Percentiles rank a stretch among this genome's conserved stretches.
These are phyloP conservation scores for Penicillium egyptiacum DNA, from an alignment of 495 filamentous ascomycete species.

Conservation along the genomic window DNA sequence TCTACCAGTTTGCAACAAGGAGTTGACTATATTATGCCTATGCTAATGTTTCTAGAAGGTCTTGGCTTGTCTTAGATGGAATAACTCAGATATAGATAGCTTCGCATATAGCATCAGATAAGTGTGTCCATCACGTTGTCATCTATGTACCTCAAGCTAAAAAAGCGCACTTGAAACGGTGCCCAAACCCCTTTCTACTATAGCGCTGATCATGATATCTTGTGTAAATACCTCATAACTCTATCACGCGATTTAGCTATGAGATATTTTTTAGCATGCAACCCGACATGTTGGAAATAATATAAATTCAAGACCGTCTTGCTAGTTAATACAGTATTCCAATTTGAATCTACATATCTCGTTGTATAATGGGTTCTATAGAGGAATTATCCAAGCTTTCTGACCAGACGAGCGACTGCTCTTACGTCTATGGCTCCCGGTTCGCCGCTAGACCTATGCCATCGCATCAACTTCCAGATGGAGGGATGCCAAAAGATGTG, in stretches of 20 bases:
- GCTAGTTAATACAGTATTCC: background rate
- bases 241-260: constrained; percentile 1
- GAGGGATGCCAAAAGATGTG: constrained; percentile 19
- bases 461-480: constrained; percentile 10
- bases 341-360: background rate
- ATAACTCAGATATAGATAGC: background rate
- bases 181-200: background rate
- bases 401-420: background rate
- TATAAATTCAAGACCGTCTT: background rate
- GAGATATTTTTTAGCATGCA: constrained; percentile 4
- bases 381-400: background rate
- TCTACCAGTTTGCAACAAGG: background rate
- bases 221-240: constrained; percentile 6
- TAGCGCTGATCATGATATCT: constrained; percentile 9
- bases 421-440: constrained; percentile 20
- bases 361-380: constrained; percentile 6
- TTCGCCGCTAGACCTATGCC: constrained; percentile 19
- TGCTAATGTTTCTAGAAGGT: constrained; percentile 3
- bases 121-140: constrained; percentile 4
- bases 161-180: background rate
- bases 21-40: background rate
- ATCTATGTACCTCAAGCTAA: background rate
- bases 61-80: constrained; percentile 1
- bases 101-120: background rate
- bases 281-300: background rate